Percentiles rank a stretch among this genome's conserved stretches.
phyloP scores from a whole-genome alignment of 495 filamentous ascomycete species.

The Hypoxylon subgilvum region DNA sequence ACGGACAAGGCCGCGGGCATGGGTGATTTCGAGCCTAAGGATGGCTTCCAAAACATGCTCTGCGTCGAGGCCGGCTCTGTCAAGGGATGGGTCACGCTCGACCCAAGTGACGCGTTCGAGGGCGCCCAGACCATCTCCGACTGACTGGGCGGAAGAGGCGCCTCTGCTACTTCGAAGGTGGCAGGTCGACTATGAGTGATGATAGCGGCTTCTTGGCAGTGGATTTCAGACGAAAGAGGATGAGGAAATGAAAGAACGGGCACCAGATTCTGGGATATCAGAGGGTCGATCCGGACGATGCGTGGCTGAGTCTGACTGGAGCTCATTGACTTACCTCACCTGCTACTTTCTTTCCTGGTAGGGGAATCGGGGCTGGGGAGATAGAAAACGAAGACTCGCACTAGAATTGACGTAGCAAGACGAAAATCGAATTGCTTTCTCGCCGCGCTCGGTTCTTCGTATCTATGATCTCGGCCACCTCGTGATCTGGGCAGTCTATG shows the following conservation, averaged over 20 bases:
- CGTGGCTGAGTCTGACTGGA: too few species aligned
- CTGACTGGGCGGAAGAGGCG: conserved; percentile 17
- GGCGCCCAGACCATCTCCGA: conserved; percentile 77
- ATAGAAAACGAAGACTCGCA: too few species aligned
- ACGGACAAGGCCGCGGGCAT: conserved; percentile 78
- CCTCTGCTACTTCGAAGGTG: background rate
- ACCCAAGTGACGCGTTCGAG: conserved; percentile 86
- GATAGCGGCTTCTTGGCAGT: too few species aligned
- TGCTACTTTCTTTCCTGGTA: too few species aligned
- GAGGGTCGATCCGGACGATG: background rate
- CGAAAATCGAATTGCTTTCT: too few species aligned
- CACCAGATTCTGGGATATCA: conserved; percentile 4
- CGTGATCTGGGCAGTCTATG: too few species aligned
- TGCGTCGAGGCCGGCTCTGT: conserved; percentile 93
- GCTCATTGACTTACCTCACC: too few species aligned
- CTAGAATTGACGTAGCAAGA: too few species aligned
- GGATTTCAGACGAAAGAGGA: too few species aligned
- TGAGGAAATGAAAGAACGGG: background rate
- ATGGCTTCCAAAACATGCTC: conserved; percentile 89
- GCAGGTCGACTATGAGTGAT: conserved; percentile 19
- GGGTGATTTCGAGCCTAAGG: conserved; percentile 86
- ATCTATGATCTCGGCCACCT: too few species aligned
- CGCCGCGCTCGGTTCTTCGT: too few species aligned
- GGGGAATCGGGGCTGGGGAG: too few species aligned
- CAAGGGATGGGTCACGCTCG: conserved; percentile 77